phyloP scores from a whole-genome alignment of 108 stramenopile genomes.

The Discostella pseudostelligera region DNA sequence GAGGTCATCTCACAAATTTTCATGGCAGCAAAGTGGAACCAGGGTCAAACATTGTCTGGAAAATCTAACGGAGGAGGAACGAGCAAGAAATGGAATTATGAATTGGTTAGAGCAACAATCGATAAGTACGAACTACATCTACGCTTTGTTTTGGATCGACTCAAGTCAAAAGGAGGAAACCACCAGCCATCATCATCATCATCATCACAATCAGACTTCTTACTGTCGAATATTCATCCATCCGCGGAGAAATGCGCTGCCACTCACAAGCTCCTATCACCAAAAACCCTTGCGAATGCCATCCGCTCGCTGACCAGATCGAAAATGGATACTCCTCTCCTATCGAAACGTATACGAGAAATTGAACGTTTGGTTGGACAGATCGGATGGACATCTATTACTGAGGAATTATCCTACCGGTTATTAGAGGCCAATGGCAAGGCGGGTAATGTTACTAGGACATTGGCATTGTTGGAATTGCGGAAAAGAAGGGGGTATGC shows the following conservation, averaged over 20 bases:
- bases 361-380: constrained; percentile 72
- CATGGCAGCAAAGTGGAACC: constrained; percentile 30
- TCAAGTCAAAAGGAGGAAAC: constrained; percentile 6
- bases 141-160: constrained; percentile 31
- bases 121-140: constrained; percentile 47
- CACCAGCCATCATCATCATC: neutral
- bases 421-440: constrained; percentile 82
- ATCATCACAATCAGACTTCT: neutral
- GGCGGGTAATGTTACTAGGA: constrained; percentile 79
- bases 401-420: constrained; percentile 65
- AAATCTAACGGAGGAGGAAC: constrained; percentile 21
- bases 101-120: constrained; percentile 33
- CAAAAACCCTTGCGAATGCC: constrained; percentile 53
- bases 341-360: constrained; percentile 58
- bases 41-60: constrained; percentile 22
- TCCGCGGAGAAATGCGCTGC: constrained; percentile 27
- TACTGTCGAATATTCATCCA: constrained; percentile 35
- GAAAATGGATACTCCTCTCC: constrained; percentile 49
- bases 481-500: constrained; percentile 57
- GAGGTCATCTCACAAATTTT: constrained; percentile 24
- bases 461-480: constrained; percentile 59
- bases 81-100: constrained; percentile 36
- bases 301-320: constrained; percentile 59
- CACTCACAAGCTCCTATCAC: constrained; percentile 48
- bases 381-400: constrained; percentile 64